Base-by-base conservation (phyloP, 2,329 filamentous ascomycete species). In the Fusarium pseudonygamai region DNA sequence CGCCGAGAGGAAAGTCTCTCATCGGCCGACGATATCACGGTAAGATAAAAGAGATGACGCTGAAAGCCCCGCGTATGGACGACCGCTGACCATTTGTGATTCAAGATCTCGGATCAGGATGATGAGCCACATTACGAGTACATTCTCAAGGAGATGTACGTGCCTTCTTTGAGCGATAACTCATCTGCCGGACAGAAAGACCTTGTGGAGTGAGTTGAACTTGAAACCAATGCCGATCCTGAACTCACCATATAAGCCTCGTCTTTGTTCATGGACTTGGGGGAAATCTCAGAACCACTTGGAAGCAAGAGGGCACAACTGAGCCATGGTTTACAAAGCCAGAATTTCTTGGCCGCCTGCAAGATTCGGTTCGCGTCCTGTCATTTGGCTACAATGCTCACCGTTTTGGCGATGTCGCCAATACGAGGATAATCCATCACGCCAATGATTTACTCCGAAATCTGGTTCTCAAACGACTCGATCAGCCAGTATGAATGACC, bases 311-410 rank as follows among this genome's bases (percentile, higher is more conserved):
- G 26, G 74, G 71, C 3, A 74, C 63, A 13, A 56, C 45, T 6
- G 65, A 72, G 13, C 68, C 60, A 18, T 74, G 73, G 74, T 72
- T 71, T 26, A 63, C 57, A 9, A 72, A 69, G n/a, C 49, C 73
- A 20, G 68, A 67, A 32, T 72, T 67, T n/a, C 56, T 75, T 20
- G 70, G 69, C 7, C 45, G 47, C 22, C 60, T 73, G 14, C 53
- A 71, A 34, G 39, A 61, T 36, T 63, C 61, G 6, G 64, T 75
- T 13, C 73, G 73, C 30, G 67, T 50, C 10, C 43, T 75, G 30
- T 74, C 73, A 34, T 75, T 74, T 37, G 73, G 73, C 18, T 75
- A 74, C 58, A 74, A 75, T 55, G 73, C 73, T 24, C 72, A 74
- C 42, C 62, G 65, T 28, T 74, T 75, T 32, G 73, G 66, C 12